phyloP scores from a whole-genome alignment of 78 protist species.

The Planoprotostelium fungivorum region DNA sequence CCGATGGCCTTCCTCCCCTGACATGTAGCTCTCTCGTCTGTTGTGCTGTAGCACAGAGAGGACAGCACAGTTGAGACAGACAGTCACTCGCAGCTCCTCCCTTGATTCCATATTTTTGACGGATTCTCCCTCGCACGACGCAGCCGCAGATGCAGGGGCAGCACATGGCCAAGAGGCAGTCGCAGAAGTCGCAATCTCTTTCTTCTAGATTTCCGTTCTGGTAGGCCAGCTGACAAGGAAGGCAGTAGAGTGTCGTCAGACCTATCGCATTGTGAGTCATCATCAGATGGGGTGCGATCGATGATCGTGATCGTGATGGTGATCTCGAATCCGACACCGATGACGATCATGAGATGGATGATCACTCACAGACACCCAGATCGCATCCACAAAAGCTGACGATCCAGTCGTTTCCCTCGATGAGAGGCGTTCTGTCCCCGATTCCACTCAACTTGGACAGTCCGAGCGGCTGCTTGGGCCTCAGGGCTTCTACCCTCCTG shows the following conservation, averaged over 20 bases:
- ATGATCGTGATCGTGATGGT: no score
- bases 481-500: no score
- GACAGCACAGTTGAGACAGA: not conserved
- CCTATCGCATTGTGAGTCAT: no score
- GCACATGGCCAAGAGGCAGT: not conserved
- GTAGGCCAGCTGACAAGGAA: not conserved
- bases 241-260: not conserved
- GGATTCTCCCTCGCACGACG: not conserved
- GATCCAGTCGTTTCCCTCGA: no score
- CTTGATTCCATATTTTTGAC: not conserved
- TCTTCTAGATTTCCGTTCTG: not conserved
- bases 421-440: no score
- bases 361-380: no score
- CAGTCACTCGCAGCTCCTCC: not conserved
- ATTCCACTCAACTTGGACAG: no score
- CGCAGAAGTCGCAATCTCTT: not conserved
- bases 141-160: not conserved
- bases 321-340: no score
- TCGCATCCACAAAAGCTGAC: no score
- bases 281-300: no score
- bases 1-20: not conserved
- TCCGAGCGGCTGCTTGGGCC: no score
- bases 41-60: not conserved
- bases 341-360: no score
- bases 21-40: not conserved